Percentiles rank a stretch among this genome's conserved stretches.
phyloP scores from a whole-genome alignment of 805 yeast species.

The Sugiyamaella lignohabitans region DNA sequence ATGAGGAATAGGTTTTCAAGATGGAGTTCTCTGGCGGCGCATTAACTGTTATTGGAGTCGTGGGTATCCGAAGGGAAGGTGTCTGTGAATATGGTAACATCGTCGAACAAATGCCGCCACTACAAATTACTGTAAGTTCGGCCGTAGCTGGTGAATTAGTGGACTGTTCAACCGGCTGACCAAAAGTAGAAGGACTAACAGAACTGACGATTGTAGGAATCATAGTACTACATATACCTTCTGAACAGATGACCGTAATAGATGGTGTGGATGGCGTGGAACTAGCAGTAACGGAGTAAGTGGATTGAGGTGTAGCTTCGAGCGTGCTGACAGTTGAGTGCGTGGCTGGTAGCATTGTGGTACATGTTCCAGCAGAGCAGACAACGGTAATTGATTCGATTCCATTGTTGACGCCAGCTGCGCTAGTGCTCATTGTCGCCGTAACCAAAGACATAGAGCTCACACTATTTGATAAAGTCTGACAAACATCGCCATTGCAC shows the following conservation, averaged over 20 bases:
- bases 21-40: too few relatives aligned
- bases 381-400: neutral
- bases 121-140: neutral
- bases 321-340: too few relatives aligned
- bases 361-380: neutral
- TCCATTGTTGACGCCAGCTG: too few relatives aligned
- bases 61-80: too few relatives aligned
- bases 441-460: too few relatives aligned
- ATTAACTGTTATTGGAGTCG: too few relatives aligned
- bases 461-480: constrained; percentile 1
- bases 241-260: neutral
- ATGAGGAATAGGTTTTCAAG: neutral
- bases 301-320: too few relatives aligned
- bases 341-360: neutral
- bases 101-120: neutral
- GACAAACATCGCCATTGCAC: constrained; percentile 5
- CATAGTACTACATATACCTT: neutral
- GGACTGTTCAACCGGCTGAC: too few relatives aligned
- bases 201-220: neutral
- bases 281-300: neutral
- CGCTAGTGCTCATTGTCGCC: too few relatives aligned
- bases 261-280: too few relatives aligned
- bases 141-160: too few relatives aligned
- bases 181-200: neutral
- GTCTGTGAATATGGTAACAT: too few relatives aligned